phyloP scores from a whole-genome alignment of 768 basidiomycete genomes.

The Termitomyces sp. region DNA sequence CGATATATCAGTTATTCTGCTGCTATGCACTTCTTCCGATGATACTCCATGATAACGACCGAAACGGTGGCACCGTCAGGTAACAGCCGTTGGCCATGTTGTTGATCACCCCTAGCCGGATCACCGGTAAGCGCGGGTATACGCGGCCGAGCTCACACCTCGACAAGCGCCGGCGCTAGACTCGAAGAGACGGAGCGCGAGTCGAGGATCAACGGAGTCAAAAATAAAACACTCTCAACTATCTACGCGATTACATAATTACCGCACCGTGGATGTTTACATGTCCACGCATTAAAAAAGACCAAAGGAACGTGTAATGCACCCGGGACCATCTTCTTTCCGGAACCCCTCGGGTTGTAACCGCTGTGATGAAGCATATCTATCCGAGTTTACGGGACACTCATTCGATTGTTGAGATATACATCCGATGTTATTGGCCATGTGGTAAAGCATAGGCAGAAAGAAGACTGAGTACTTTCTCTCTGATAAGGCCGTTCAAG shows the following conservation, averaged over 20 bases:
- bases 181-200: neutral
- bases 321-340: neutral
- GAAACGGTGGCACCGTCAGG: neutral
- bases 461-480: neutral
- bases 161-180: neutral
- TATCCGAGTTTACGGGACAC: neutral
- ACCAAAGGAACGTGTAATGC: neutral
- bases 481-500: neutral
- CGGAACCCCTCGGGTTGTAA: neutral
- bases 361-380: no score
- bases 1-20: neutral
- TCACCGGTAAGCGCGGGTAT: neutral
- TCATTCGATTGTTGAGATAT: neutral
- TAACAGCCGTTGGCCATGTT: neutral
- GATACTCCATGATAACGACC: slow-evolving; percentile 3
- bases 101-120: neutral
- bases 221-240: no score
- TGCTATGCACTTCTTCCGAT: slow-evolving; percentile 3
- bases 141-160: neutral
- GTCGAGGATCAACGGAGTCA: neutral
- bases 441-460: neutral
- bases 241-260: neutral
- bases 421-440: neutral
- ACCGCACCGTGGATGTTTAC: neutral
- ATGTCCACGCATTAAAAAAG: no score